Percentiles rank a stretch among this genome's conserved stretches.
These are phyloP conservation scores for Hortiboletus flavorubellus DNA, from an alignment of 768 basidiomycete species.

Conservation along the genomic window DNA sequence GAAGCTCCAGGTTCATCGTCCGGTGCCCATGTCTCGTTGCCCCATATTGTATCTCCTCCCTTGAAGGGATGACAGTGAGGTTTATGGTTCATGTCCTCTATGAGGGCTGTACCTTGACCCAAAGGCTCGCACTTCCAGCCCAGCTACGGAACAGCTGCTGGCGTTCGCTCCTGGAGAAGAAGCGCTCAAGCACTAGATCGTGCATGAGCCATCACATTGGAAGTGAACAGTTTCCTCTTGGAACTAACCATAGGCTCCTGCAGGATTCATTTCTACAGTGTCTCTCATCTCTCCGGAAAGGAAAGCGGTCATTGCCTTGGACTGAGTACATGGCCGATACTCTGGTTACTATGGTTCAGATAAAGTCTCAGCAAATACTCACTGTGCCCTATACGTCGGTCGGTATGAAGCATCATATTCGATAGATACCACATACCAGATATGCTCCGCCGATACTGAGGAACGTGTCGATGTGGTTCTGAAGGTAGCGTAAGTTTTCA, in stretches of 20 bases:
- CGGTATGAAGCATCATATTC: neutral
- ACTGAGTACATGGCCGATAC: constrained; percentile 38
- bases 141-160: constrained; percentile 89
- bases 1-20: constrained; percentile 60
- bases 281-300: constrained; percentile 96
- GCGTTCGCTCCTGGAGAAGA: constrained; percentile 89
- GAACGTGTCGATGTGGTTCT: constrained; percentile 85
- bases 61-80: constrained; percentile 25
- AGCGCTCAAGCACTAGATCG: constrained; percentile 67
- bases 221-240: neutral
- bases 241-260: constrained; percentile 65
- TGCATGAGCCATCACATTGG: neutral
- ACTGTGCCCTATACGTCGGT: constrained; percentile 62
- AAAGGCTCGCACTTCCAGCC: constrained; percentile 92
- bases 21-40: constrained; percentile 68
- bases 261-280: constrained; percentile 81
- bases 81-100: neutral
- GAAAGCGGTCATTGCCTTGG: constrained; percentile 94
- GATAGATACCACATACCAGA: constrained; percentile 47
- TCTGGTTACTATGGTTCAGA: neutral
- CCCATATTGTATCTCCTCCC: constrained; percentile 87
- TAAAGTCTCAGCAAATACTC: constrained; percentile 24
- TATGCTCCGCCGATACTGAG: constrained; percentile 86
- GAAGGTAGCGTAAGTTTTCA: neutral
- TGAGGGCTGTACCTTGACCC: constrained; percentile 74